phyloP scores from a whole-genome alignment of 1,284 basidiomycete species.

The Trichosporon ovoides region DNA sequence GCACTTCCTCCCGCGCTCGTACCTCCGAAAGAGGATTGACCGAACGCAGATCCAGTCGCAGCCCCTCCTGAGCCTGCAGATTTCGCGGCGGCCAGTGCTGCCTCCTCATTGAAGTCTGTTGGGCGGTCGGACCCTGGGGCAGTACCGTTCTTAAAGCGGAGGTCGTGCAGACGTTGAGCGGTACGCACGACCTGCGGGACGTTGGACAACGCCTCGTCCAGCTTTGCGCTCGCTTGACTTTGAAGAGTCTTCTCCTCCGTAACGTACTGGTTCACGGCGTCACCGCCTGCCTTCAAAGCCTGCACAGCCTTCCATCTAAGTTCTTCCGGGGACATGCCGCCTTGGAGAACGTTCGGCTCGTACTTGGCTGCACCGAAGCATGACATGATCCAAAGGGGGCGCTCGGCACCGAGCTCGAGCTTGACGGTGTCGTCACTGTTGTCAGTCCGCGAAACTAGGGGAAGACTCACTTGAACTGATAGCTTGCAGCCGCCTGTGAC shows the following conservation, averaged over 20 bases:
- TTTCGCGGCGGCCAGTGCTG: slow-evolving; percentile 14
- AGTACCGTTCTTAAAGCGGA: slow-evolving; percentile 26
- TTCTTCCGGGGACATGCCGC: slow-evolving; percentile 77
- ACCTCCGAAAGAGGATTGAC: neutral
- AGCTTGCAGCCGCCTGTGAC: slow-evolving; percentile 16
- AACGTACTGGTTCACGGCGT: slow-evolving; percentile 22
- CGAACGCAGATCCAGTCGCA: neutral
- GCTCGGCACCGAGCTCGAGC: slow-evolving; percentile 35
- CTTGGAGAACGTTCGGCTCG: slow-evolving; percentile 64
- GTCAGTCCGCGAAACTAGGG: neutral
- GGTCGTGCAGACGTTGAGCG: slow-evolving; percentile 40
- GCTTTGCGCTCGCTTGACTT: slow-evolving; percentile 24
- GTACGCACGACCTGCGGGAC: slow-evolving; percentile 20
- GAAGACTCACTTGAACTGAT: slow-evolving; percentile 38
- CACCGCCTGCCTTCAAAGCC: slow-evolving; percentile 44
- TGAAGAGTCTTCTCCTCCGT: slow-evolving; percentile 33
- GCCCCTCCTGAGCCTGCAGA: neutral
- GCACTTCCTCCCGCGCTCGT: neutral
- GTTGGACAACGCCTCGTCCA: slow-evolving; percentile 30
- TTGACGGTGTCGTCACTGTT: slow-evolving; percentile 34
- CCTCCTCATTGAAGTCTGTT: slow-evolving; percentile 30
- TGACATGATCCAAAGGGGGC: slow-evolving; percentile 73
- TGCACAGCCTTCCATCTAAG: slow-evolving; percentile 63
- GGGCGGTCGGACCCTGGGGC: slow-evolving; percentile 27
- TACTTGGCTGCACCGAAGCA: slow-evolving; percentile 67